These are phyloP conservation scores for Flueggea neowawraea DNA, from an alignment of 441 rosid genomes.

Conservation along the genomic window DNA sequence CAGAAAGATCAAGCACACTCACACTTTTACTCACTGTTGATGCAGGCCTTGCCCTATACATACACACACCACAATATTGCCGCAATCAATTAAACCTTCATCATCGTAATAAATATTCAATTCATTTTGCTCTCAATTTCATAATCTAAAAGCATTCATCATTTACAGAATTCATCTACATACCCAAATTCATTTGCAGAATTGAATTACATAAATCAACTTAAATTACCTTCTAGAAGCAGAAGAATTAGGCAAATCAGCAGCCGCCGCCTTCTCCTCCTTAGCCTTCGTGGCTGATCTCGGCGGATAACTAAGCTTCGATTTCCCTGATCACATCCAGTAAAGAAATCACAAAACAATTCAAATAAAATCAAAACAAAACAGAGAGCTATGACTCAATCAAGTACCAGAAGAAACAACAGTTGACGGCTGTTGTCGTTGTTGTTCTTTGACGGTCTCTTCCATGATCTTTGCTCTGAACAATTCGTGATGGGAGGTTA, in stretches of 20 bases:
- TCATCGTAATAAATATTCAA: too few species aligned
- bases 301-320: constrained; percentile 69
- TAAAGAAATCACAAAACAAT: constrained; percentile 14
- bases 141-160: not conserved
- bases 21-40: constrained; percentile 74
- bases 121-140: not conserved
- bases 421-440: constrained; percentile 20
- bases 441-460: constrained; percentile 35
- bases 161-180: too few species aligned
- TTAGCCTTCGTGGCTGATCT: constrained; percentile 64
- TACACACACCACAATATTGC: not conserved
- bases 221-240: constrained; percentile 47
- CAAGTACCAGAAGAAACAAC: constrained; percentile 24
- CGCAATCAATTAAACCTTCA: not conserved
- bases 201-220: not conserved
- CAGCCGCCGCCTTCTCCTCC: constrained; percentile 50
- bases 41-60: constrained; percentile 38
- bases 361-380: not conserved
- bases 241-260: constrained; percentile 41
- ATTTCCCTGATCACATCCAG: constrained; percentile 35
- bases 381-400: not conserved
- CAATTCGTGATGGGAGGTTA: not conserved
- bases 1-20: constrained; percentile 63
- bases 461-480: constrained; percentile 29
- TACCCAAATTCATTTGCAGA: too few species aligned